Evolutionary conservation across 2,329 filamentous ascomycete genomes (phyloP), one percentile per base, ranked within the genome.

Genomic region (Aaosphaeria arxii): DNA sequence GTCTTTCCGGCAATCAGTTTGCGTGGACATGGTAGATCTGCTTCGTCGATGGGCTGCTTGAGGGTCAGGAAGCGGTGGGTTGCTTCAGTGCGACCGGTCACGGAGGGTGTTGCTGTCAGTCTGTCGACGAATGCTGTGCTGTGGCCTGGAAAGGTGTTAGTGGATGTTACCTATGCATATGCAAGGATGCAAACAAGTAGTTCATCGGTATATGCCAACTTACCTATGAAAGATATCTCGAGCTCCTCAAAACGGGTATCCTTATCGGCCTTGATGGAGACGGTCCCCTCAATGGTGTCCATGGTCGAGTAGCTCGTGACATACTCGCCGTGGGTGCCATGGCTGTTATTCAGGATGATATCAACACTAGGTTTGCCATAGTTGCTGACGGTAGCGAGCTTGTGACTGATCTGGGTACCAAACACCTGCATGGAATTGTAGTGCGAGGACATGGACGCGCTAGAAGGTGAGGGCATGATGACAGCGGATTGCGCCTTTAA

Each of bases 31-130:
- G 84, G 83, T 48, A 84, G 78, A n/a, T 70, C 64, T 11, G 70
- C 61, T 3, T 77, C 64, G 39, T 78, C 64, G 33, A 84, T 77
- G 4, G 84, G 84, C 61, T 86, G 83, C 48, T 74, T 74, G 30
- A 87, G 74, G 50, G 79, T 82, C 33, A 87, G 69, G 57, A 87
- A 87, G 13, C 76, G 77, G 50, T 85, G 83, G 42, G 72, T 74
- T 24, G 81, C 80, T 52, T 81, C 79, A 17, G 77, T 77, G 11
- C 77, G 75, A 40, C 77, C 78, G 13, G 77, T 75, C 44, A 81
- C 72, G 31, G 80, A 74, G 4, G 79, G 73, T 5, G 78, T 71
- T 4, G 75, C 71, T 4, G 74, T 75, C 39, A 81, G 67, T 45
- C 77, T 77, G 58, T 85, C 82, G 30, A 85, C 76, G 29, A 70